Evolutionary conservation across 106 monocot genomes (phyloP).

Genomic region (Dendrobium catenatum): DNA sequence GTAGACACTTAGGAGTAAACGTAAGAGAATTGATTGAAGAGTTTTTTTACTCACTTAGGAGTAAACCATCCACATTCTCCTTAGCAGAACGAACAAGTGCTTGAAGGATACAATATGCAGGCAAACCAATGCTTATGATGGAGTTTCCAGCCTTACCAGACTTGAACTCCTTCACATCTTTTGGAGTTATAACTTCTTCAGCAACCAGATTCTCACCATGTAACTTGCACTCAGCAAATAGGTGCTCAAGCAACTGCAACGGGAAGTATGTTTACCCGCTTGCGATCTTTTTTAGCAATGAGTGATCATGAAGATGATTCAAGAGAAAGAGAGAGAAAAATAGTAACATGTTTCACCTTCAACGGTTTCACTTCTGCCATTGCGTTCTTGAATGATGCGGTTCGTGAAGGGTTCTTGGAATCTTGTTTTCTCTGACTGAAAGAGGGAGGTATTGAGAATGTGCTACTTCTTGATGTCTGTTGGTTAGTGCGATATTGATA

Average conservation of each 20-base stretch:
- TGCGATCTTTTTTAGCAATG: not conserved
- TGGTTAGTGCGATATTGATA: conserved; percentile 41
- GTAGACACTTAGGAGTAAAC: not conserved
- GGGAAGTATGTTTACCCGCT: not conserved
- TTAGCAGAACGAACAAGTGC: conserved; percentile 41
- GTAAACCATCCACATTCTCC: conserved; percentile 39
- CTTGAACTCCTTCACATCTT: conserved; percentile 30
- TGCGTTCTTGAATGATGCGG: conserved; percentile 52
- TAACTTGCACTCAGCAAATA: conserved; percentile 40
- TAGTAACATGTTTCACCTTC: conserved; percentile 43
- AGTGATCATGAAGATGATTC: not conserved
- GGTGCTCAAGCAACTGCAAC: conserved; percentile 42
- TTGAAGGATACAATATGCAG: conserved; percentile 58
- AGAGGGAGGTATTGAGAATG: conserved; percentile 52
- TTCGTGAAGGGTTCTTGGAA: conserved; percentile 31
- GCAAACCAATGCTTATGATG: conserved; percentile 44
- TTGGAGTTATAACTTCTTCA: conserved; percentile 46
- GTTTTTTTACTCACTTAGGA: conserved; percentile 30
- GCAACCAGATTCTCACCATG: conserved; percentile 37
- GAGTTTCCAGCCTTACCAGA: conserved; percentile 25
- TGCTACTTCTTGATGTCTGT: conserved; percentile 5
- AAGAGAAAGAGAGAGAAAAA: not conserved
- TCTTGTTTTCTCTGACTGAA: conserved; percentile 38
- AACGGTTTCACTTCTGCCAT: conserved; percentile 78
- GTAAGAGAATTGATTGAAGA: not conserved